Percentiles rank a stretch among this genome's conserved stretches.
phyloP scores from a whole-genome alignment of 106 monocot genomes.

The Platanthera guangdongensis region DNA sequence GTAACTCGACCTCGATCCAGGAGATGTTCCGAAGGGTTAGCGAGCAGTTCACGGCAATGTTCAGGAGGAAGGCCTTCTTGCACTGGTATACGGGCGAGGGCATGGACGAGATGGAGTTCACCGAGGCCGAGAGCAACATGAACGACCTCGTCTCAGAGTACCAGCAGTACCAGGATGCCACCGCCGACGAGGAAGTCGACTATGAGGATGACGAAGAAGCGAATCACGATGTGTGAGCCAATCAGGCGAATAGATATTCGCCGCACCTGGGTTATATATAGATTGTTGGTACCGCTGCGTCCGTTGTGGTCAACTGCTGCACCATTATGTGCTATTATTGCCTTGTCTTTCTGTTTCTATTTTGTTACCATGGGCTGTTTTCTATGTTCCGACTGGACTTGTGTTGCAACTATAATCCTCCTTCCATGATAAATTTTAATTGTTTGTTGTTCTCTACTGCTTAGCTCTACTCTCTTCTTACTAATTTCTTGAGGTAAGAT shows the following conservation, averaged over 20 bases:
- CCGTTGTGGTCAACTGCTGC: no score
- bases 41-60: slow-evolving; percentile 19
- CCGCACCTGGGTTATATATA: no score
- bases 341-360: no score
- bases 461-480: no score
- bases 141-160: slow-evolving; percentile 11
- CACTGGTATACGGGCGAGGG: slow-evolving; percentile 52
- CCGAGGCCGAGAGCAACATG: slow-evolving; percentile 20
- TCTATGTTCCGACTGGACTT: no score
- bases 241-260: neutral
- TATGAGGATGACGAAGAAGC: neutral
- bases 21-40: slow-evolving; percentile 16
- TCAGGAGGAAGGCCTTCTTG: slow-evolving; percentile 48
- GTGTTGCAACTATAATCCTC: no score
- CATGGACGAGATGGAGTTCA: slow-evolving; percentile 58
- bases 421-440: no score
- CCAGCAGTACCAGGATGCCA: slow-evolving; percentile 8
- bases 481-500: no score
- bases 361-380: no score
- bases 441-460: no score
- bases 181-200: neutral
- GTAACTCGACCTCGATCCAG: slow-evolving; percentile 14
- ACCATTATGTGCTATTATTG: no score
- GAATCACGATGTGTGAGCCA: neutral
- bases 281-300: no score